Base-by-base conservation (phyloP, 805 yeast species). In the Yamadazyma philogaea region DNA sequence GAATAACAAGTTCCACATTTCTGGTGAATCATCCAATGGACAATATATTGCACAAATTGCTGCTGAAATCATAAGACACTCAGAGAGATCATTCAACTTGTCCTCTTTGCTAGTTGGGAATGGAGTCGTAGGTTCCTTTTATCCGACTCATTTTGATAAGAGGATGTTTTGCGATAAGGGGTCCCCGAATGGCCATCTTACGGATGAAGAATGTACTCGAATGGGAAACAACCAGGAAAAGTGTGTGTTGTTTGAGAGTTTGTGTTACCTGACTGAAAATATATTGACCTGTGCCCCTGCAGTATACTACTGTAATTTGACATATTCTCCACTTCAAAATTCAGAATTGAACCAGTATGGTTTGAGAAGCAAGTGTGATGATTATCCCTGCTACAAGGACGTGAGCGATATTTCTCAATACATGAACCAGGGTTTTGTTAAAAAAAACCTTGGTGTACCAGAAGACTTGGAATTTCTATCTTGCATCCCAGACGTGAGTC, bases 81-180 rank as follows among this genome's bases (percentile, higher is more conserved):
- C 57, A 22, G 65, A 60, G 44, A 63, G 67, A 46, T 52, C 61
- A 1, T 63, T 64, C 51, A 77, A 85, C 54, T 68, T 88, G 51
- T 66, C 82, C 7, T 86, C 96, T 3, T 79, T 89, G n/a, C 57
- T 90, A 60, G 87, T 90, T 52, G 97, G 97, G 42, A 90, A 90
- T 61, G 97, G 97, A 39, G 76, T 87, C 51, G 85, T 95, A 16
- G 93, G 87, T 60, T 82, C 93, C 1, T 66, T 81, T 39, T 72
- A 75, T 32, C 96, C 88, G 69, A 78, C 81, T 54, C 73, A 74
- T 39, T 78, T 78, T 60, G 87, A 86, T 58, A 78, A 82, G 59
- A 90, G 90, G 44, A 88, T 90, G 96, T 90, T 91, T 5, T 90
- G 97, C 63, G 90, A 66, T 20, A 63, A 63, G 48, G 70, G 68